Conservation (phyloP, 306 rosid species). For the Cicer arietinum region DNA sequence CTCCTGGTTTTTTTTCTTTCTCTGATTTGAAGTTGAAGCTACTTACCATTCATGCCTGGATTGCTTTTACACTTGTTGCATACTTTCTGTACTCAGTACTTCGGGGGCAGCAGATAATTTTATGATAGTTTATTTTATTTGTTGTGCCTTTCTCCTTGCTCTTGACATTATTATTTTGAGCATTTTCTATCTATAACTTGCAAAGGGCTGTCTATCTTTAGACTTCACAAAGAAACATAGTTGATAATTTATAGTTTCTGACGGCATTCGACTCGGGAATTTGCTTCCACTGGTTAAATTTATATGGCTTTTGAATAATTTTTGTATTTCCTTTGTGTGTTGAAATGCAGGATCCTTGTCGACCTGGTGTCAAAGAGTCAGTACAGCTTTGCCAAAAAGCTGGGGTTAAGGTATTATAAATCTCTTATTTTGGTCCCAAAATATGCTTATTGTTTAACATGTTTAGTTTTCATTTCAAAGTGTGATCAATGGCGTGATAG, state of each 20-base stretch:
- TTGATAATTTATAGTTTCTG: conserved; percentile 4
- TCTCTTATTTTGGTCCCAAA: conserved; percentile 23
- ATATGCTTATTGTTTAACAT: not conserved
- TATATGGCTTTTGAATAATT: not conserved
- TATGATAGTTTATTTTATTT: conserved; percentile 22
- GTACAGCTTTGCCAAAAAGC: conserved; percentile 88
- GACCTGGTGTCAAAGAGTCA: conserved; percentile 74
- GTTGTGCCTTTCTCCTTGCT: conserved; percentile 26
- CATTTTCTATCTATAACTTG: not conserved
- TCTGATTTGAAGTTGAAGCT: conserved; percentile 30
- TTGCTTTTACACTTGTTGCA: conserved; percentile 33
- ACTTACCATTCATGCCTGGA: not conserved
- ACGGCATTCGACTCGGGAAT: conserved; percentile 8
- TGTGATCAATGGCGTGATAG: not conserved
- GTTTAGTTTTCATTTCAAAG: conserved; percentile 18
- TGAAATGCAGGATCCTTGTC: conserved; percentile 87
- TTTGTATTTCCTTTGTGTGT: not conserved
- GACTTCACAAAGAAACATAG: not conserved
- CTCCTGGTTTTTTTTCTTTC: not conserved
- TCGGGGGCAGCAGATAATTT: conserved; percentile 20
- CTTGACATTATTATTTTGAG: not conserved
- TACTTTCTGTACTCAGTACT: conserved; percentile 16
- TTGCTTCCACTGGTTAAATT: not conserved
- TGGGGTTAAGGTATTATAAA: conserved; percentile 80
- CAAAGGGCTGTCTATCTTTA: conserved; percentile 5